A percentile compares a stretch with the other conserved stretches of the same genome.
Evolutionary conservation across 495 filamentous ascomycete genomes (phyloP).

Genomic region (Lineolata rhizophorae): DNA sequence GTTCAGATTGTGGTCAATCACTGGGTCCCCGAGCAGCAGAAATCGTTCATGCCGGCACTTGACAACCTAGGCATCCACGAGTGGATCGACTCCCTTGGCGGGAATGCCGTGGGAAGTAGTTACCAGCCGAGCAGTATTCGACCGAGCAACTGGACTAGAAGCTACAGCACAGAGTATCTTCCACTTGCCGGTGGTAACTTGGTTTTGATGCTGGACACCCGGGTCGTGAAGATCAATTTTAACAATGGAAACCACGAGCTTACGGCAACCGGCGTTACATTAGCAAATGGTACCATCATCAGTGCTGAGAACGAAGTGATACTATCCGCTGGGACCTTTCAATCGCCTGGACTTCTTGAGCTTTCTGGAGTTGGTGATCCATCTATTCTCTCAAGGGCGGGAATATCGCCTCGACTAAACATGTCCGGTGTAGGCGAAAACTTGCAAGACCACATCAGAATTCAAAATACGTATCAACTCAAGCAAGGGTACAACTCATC

Average conservation of each 20-base stretch:
- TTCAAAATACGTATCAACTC: slow-evolving; percentile 10
- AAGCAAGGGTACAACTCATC: slow-evolving; percentile 5
- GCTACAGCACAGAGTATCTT: slow-evolving; percentile 13
- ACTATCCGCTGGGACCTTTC: slow-evolving; percentile 9
- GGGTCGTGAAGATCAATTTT: slow-evolving; percentile 6
- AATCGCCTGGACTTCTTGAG: slow-evolving; percentile 13
- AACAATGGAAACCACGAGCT: slow-evolving; percentile 3
- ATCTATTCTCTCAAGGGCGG: slow-evolving; percentile 6
- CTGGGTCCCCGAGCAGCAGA: slow-evolving; percentile 12
- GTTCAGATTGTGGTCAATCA: slow-evolving; percentile 18
- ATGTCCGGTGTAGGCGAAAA: slow-evolving; percentile 10
- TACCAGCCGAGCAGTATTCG: slow-evolving; percentile 20
- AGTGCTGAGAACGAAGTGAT: slow-evolving; percentile 12
- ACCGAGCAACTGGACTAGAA: slow-evolving; percentile 16
- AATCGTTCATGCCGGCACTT: slow-evolving; percentile 14
- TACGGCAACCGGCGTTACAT: slow-evolving; percentile 3
- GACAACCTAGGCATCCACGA: slow-evolving; percentile 12
- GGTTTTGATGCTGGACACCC: slow-evolving; percentile 2
- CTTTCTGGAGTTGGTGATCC: slow-evolving; percentile 14
- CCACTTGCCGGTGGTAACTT: slow-evolving; percentile 4
- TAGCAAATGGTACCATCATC: slow-evolving; percentile 3
- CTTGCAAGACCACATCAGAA: slow-evolving; percentile 12
- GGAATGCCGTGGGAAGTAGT: slow-evolving; percentile 19
- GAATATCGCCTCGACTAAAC: slow-evolving; percentile 1
- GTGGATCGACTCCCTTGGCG: slow-evolving; percentile 18